Percentiles rank a stretch among this genome's conserved stretches.
These are phyloP conservation scores for Begonia masoniana DNA, from an alignment of 306 rosid species.

Conservation along the genomic window DNA sequence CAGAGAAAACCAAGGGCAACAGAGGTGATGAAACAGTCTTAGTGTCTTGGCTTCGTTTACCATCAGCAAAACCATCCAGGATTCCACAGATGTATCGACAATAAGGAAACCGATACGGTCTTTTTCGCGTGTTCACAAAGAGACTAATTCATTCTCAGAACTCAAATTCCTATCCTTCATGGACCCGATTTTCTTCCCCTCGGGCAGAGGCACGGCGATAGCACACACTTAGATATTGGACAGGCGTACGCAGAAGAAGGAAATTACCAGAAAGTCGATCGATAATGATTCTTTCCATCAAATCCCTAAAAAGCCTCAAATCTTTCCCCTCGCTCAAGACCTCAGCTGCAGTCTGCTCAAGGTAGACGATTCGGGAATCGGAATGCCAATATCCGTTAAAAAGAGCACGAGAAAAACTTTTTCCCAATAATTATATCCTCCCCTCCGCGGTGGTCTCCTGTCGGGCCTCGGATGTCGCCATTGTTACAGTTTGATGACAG, in stretches of 20 bases:
- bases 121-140: slow-evolving; percentile 66
- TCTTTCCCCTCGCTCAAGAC: slow-evolving; percentile 72
- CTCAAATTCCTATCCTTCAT: slow-evolving; percentile 59
- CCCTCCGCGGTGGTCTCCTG: slow-evolving; percentile 60
- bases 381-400: slow-evolving; percentile 24
- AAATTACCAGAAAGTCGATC: slow-evolving; percentile 64
- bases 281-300: slow-evolving; percentile 58
- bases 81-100: slow-evolving; percentile 69
- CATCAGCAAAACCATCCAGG: slow-evolving; percentile 52
- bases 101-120: slow-evolving; percentile 53
- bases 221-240: slow-evolving; percentile 58
- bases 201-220: slow-evolving; percentile 73
- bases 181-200: slow-evolving; percentile 47
- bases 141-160: slow-evolving; percentile 48
- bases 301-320: slow-evolving; percentile 52
- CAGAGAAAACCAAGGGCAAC: slow-evolving; percentile 52
- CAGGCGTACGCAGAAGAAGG: slow-evolving; percentile 35
- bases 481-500: background rate
- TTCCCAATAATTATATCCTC: slow-evolving; percentile 81
- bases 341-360: slow-evolving; percentile 83
- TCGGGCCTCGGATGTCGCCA: slow-evolving; percentile 68
- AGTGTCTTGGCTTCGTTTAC: slow-evolving; percentile 2
- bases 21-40: slow-evolving; percentile 36
- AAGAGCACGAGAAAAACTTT: slow-evolving; percentile 65
- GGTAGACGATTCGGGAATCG: slow-evolving; percentile 46